phyloP scores from a whole-genome alignment of 371 early-diverging fungal genomes.

The Edhazardia aedis region DNA sequence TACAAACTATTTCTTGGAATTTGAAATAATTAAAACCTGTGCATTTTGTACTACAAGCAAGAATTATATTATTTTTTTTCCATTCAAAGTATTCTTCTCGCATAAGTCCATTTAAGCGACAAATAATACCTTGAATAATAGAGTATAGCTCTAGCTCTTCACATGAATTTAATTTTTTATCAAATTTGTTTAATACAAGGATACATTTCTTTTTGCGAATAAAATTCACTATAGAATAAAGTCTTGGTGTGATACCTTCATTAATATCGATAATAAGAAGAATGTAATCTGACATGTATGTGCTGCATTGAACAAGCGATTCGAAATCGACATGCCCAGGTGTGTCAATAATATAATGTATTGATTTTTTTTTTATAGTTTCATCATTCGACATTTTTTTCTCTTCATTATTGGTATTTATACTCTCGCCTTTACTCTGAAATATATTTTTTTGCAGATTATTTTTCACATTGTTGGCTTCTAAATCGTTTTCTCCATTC shows the following conservation, averaged over 20 bases:
- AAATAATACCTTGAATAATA: conserved; percentile 3
- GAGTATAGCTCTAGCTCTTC: not conserved
- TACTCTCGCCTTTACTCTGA: not conserved
- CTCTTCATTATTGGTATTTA: conserved; percentile 49
- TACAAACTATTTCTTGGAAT: conserved; percentile 5
- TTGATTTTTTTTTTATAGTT: too few species aligned
- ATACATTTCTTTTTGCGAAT: conserved; percentile 61
- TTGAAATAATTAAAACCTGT: conserved; percentile 22
- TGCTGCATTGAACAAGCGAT: conserved; percentile 75
- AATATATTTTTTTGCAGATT: not conserved
- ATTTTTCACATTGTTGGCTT: not conserved
- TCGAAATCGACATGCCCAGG: conserved; percentile 99
- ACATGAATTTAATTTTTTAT: conserved; percentile 50
- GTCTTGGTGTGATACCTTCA: conserved; percentile 61
- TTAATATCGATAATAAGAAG: conserved; percentile 85
- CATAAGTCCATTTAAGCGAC: conserved; percentile 16
- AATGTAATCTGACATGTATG: conserved; percentile 78
- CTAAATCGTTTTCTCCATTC: not conserved
- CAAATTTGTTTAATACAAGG: conserved; percentile 92
- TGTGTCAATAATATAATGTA: conserved; percentile 90
- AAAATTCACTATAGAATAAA: conserved; percentile 26
- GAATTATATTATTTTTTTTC: conserved; percentile 38
- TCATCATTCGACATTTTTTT: too few species aligned
- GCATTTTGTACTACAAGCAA: conserved; percentile 23
- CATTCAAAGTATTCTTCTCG: conserved; percentile 28